Evolutionary conservation across 768 basidiomycete genomes (phyloP).

Genomic region (Lentinus tigrinus): DNA sequence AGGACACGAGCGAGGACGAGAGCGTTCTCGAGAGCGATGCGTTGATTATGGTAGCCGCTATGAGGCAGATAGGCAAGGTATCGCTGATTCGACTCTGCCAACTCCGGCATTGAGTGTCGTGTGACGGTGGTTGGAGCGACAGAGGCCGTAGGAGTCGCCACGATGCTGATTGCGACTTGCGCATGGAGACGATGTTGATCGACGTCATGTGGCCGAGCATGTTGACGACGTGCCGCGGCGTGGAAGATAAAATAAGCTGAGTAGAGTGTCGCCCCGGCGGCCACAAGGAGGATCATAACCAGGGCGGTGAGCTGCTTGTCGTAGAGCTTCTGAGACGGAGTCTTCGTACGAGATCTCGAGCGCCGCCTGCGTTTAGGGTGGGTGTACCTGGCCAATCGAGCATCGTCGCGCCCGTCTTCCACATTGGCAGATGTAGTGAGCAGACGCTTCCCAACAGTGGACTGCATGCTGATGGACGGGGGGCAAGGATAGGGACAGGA

Average conservation of each 20-base stretch:
- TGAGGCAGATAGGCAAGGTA: slow-evolving; percentile 80
- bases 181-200: no score
- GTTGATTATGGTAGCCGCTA: slow-evolving; percentile 84
- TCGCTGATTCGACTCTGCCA: slow-evolving; percentile 32
- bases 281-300: slow-evolving; percentile 17
- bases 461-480: no score
- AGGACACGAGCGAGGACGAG: slow-evolving; percentile 67
- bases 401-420: no score
- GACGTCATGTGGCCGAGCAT: background rate
- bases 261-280: slow-evolving; percentile 13
- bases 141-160: background rate
- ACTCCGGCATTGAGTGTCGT: background rate
- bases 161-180: no score
- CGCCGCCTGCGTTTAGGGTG: background rate
- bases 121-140: background rate
- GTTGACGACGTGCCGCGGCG: slow-evolving; percentile 3
- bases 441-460: no score
- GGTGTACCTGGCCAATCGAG: no score
- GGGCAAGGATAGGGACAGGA: no score
- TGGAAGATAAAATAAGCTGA: slow-evolving; percentile 21
- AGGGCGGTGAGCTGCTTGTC: slow-evolving; percentile 18
- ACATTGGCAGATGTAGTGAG: no score
- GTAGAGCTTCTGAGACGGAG: background rate
- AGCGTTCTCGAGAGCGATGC: slow-evolving; percentile 84
- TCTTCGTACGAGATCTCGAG: background rate